Percentiles rank a stretch among this genome's conserved stretches.
phyloP scores from a whole-genome alignment of 73 alveolate species.

The Symbiodinium natans region DNA sequence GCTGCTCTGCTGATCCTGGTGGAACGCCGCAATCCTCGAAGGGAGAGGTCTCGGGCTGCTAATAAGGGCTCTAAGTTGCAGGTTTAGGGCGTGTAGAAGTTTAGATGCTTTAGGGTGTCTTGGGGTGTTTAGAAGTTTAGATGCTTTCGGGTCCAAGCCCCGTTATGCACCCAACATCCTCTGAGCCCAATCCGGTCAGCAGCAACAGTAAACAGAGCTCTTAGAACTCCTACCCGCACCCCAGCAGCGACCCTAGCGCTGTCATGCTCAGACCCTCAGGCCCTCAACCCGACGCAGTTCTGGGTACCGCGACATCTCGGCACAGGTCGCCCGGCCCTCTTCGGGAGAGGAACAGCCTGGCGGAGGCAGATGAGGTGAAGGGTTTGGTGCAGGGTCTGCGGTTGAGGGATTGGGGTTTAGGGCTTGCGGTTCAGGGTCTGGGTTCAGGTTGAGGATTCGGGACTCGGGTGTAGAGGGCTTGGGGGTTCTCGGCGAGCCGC shows the following conservation, averaged over 20 bases:
- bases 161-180: no score
- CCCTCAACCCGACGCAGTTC: no score
- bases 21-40: conserved; percentile 63
- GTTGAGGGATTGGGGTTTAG: not conserved
- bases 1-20: conserved; percentile 47
- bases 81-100: not conserved
- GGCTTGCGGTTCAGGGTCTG: not conserved
- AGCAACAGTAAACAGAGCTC: no score
- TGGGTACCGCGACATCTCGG: conserved; percentile 12
- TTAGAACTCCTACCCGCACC: no score
- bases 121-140: no score
- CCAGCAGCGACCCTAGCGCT: no score
- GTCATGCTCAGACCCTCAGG: no score
- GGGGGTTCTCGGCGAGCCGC: not conserved
- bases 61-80: not conserved
- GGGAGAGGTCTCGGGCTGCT: not conserved
- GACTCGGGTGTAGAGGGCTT: not conserved
- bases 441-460: no score
- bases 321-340: conserved; percentile 89
- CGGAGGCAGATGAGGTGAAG: not conserved
- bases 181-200: no score
- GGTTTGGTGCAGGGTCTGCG: not conserved
- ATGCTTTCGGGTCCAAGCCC: no score
- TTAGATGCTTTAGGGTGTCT: no score
- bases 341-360: conserved; percentile 62